phyloP scores from a whole-genome alignment of 1,139 yeast species.

The Taphrina wiesneri region DNA sequence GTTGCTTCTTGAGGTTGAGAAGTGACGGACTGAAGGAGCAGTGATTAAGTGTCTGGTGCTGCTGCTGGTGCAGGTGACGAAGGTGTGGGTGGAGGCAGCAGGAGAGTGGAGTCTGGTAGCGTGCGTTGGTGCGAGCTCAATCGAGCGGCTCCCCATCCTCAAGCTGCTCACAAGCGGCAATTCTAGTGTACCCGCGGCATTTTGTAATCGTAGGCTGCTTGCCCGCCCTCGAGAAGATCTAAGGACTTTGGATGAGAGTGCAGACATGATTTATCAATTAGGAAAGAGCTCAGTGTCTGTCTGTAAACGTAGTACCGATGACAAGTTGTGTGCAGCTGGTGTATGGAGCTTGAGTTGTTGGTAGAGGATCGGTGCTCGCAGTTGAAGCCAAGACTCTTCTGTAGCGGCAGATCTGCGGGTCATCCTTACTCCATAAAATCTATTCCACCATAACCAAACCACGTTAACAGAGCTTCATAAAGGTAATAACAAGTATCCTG shows the following conservation, averaged over 20 bases:
- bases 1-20: slow-evolving; percentile 17
- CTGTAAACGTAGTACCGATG: too few species aligned
- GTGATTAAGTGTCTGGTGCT: background rate
- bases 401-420: background rate
- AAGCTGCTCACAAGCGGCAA: background rate
- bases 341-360: too few species aligned
- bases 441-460: background rate
- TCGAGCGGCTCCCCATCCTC: background rate
- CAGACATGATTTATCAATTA: background rate
- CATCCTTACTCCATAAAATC: slow-evolving; percentile 2
- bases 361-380: too few species aligned
- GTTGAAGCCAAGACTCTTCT: too few species aligned
- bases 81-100: background rate
- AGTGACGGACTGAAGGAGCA: background rate
- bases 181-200: too few species aligned
- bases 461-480: background rate
- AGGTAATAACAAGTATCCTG: too few species aligned
- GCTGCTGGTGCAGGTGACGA: background rate
- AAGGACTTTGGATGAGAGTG: background rate
- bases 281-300: too few species aligned
- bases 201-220: background rate
- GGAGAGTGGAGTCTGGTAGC: background rate
- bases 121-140: background rate
- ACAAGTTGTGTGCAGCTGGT: too few species aligned
- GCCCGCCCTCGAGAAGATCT: background rate